Conservation (phyloP, 306 rosid species). For the Vicia villosa region DNA sequence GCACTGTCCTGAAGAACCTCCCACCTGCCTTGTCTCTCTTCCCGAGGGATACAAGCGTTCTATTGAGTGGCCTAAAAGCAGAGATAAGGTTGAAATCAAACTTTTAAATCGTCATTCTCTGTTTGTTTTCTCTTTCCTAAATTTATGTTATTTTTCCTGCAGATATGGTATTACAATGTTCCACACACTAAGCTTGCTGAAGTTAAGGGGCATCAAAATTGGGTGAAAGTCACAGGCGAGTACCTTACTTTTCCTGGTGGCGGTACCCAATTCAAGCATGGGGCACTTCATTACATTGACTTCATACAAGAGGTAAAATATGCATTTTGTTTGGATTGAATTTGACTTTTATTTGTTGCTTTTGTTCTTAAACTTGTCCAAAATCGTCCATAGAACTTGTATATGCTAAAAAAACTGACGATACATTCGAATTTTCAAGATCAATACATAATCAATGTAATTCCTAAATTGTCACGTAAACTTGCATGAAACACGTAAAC, state of each 20-base stretch:
- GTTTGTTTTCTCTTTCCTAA: constrained; percentile 10
- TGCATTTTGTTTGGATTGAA: constrained; percentile 3
- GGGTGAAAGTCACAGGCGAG: constrained; percentile 95
- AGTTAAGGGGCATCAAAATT: constrained; percentile 95
- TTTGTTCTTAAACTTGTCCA: constrained; percentile 12
- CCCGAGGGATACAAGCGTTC: constrained; percentile 86
- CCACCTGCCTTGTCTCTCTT: constrained; percentile 89
- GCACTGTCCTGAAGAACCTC: constrained; percentile 94
- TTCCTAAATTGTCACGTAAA: background rate
- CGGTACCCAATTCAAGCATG: constrained; percentile 97
- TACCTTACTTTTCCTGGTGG: constrained; percentile 98
- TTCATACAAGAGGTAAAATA: constrained; percentile 74
- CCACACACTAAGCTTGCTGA: constrained; percentile 93
- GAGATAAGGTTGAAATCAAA: constrained; percentile 75
- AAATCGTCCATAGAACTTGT: constrained; percentile 3
- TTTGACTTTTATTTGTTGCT: constrained; percentile 21
- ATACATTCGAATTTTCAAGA: background rate
- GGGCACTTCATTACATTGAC: constrained; percentile 99
- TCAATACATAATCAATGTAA: background rate
- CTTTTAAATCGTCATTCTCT: constrained; percentile 13
- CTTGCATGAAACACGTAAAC: too few species aligned
- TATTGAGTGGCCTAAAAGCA: constrained; percentile 87
- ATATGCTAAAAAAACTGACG: constrained; percentile 6
- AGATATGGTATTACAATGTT: constrained; percentile 96
- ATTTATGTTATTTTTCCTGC: constrained; percentile 46